A percentile compares a stretch with the other conserved stretches of the same genome.
Conservation (phyloP, 371 early-diverging fungal genomes). For the Mucor plumbeus region DNA sequence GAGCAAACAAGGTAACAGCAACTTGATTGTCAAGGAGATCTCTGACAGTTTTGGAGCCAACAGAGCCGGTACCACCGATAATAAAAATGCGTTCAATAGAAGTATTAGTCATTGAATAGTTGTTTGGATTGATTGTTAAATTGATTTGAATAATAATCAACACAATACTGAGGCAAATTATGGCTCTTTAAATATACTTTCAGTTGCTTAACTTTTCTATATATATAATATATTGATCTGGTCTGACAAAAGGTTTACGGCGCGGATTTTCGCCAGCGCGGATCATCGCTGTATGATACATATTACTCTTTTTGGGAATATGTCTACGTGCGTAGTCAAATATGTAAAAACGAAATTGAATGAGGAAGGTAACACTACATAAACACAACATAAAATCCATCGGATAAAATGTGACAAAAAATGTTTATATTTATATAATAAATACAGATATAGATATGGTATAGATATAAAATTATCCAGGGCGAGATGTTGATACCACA, state of each 20-base stretch:
- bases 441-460: background rate
- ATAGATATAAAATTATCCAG: slow-evolving; percentile 37
- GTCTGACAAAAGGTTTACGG: background rate
- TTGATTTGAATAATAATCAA: background rate
- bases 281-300: background rate
- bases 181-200: background rate
- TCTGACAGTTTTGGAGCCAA: slow-evolving; percentile 21
- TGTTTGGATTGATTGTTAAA: no score
- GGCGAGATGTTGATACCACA: slow-evolving; percentile 65
- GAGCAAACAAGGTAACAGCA: slow-evolving; percentile 30
- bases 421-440: no score
- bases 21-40: slow-evolving; percentile 21
- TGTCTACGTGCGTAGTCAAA: no score
- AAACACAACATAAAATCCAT: no score
- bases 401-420: no score
- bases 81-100: slow-evolving; percentile 26
- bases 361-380: no score
- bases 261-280: background rate
- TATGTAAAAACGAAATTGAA: no score
- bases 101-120: background rate
- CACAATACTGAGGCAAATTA: background rate
- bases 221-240: background rate
- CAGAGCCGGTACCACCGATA: slow-evolving; percentile 40
- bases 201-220: background rate
- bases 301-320: no score